Evolutionary conservation across 805 yeast species (phyloP).

Genomic region (Clavispora carvajalis): DNA sequence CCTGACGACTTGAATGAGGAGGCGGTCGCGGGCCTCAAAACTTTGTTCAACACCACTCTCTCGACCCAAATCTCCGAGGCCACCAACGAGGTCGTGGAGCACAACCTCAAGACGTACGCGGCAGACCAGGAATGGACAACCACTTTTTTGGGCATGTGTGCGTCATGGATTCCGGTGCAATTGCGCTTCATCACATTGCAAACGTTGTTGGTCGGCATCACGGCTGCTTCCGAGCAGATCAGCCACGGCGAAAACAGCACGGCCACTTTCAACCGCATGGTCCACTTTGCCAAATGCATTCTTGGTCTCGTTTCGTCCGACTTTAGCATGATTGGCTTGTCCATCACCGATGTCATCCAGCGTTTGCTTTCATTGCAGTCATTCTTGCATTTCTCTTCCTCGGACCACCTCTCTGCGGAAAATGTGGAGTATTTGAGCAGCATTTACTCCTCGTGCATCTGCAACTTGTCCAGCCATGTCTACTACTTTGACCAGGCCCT

Average conservation of each 20-base stretch:
- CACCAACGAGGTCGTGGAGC: slow-evolving; percentile 45
- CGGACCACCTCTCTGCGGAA: slow-evolving; percentile 14
- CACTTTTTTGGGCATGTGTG: slow-evolving; percentile 55
- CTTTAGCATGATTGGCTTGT: slow-evolving; percentile 81
- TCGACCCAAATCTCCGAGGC: slow-evolving; percentile 56
- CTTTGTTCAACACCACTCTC: slow-evolving; percentile 60
- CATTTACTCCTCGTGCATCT: slow-evolving; percentile 53
- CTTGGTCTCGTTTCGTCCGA: slow-evolving; percentile 66
- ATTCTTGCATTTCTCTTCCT: slow-evolving; percentile 22
- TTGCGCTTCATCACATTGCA: slow-evolving; percentile 61
- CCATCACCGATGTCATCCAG: slow-evolving; percentile 73
- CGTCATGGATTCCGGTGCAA: slow-evolving; percentile 78
- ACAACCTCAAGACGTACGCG: slow-evolving; percentile 25
- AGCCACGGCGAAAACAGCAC: slow-evolving; percentile 6
- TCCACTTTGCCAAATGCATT: slow-evolving; percentile 41
- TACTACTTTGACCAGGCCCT: slow-evolving; percentile 84
- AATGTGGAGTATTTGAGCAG: slow-evolving; percentile 28
- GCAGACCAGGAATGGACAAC: slow-evolving; percentile 45
- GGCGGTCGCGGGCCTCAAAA: slow-evolving; percentile 45
- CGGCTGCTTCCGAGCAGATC: slow-evolving; percentile 16
- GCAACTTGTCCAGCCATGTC: slow-evolving; percentile 67
- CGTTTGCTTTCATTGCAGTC: slow-evolving; percentile 50
- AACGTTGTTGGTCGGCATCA: slow-evolving; percentile 31
- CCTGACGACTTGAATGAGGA: slow-evolving; percentile 41
- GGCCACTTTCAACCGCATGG: slow-evolving; percentile 21